Evolutionary conservation across 2,329 filamentous ascomycete genomes (phyloP).

Genomic region (Amylocarpus encephaloides): DNA sequence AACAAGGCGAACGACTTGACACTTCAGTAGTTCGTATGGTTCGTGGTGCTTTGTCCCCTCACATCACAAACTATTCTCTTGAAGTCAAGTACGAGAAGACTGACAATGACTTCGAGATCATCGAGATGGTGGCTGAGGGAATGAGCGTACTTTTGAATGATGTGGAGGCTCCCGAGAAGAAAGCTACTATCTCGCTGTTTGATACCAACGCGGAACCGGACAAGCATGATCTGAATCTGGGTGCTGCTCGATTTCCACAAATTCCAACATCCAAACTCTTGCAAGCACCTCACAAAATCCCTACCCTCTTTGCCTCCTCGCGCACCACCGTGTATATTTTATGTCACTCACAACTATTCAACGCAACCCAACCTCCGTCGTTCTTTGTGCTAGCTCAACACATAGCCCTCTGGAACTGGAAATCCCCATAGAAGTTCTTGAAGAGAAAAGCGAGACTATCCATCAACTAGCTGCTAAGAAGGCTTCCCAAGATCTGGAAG

Average conservation of each 20-base stretch:
- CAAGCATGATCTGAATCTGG: constrained; percentile 25
- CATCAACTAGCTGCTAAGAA: constrained; percentile 67
- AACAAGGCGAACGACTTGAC: constrained; percentile 58
- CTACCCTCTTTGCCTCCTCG: constrained; percentile 60
- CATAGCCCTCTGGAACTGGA: constrained; percentile 56
- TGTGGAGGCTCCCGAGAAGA: constrained; percentile 10
- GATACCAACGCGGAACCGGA: constrained; percentile 37
- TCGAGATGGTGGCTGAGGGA: constrained; percentile 50
- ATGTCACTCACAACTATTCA: constrained; percentile 45
- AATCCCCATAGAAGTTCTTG: constrained; percentile 52
- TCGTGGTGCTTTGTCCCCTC: constrained; percentile 61
- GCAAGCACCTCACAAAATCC: constrained; percentile 58
- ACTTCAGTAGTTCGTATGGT: constrained; percentile 68
- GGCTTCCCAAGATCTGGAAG: constrained; percentile 62
- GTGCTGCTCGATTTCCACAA: constrained; percentile 44
- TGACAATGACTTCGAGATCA: constrained; percentile 53
- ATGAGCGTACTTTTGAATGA: constrained; percentile 34
- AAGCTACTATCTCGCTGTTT: constrained; percentile 48
- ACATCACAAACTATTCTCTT: constrained; percentile 57
- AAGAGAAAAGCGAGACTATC: constrained; percentile 46
- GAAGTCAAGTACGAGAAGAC: constrained; percentile 51
- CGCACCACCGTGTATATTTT: constrained; percentile 60
- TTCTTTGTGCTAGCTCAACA: constrained; percentile 50
- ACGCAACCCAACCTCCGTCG: constrained; percentile 46
- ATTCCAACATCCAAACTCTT: constrained; percentile 50